Evolutionary conservation across 306 rosid genomes (phyloP).

Genomic region (Astragalus membranaceus): DNA sequence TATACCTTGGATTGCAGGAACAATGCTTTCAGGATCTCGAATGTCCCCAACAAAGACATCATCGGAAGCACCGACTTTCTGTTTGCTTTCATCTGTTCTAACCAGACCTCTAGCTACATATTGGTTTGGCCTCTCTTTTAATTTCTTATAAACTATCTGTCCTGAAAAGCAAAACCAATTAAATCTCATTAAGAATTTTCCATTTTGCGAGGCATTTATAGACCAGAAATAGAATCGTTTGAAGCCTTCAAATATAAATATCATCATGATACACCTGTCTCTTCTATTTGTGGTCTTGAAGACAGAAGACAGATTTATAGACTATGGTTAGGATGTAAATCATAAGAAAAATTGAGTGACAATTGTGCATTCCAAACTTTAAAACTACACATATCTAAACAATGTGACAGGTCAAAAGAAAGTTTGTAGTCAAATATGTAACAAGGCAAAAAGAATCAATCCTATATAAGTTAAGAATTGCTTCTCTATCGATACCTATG

Average conservation of each 20-base stretch:
- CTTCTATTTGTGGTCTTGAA: background rate
- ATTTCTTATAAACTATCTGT: constrained; percentile 62
- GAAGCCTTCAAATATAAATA: too few species aligned
- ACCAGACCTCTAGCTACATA: constrained; percentile 83
- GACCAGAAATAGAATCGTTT: too few species aligned
- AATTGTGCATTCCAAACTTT: background rate
- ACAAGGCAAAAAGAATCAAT: background rate
- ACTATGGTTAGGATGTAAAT: background rate
- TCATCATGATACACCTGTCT: background rate
- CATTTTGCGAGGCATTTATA: too few species aligned
- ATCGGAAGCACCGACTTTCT: constrained; percentile 63
- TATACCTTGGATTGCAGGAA: constrained; percentile 76
- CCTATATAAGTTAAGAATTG: too few species aligned
- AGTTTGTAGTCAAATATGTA: background rate
- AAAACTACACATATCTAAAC: too few species aligned
- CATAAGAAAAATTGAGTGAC: background rate
- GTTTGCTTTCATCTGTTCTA: constrained; percentile 84
- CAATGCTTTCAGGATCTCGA: constrained; percentile 54
- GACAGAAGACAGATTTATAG: background rate
- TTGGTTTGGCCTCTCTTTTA: constrained; percentile 68
- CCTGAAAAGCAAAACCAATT: constrained; percentile 46
- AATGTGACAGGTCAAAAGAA: background rate
- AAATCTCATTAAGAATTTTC: background rate
- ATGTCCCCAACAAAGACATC: constrained; percentile 81
- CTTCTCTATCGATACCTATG: background rate